Base-by-base conservation (phyloP, 352 stramenopile species). In the Phytophthora litchii region DNA sequence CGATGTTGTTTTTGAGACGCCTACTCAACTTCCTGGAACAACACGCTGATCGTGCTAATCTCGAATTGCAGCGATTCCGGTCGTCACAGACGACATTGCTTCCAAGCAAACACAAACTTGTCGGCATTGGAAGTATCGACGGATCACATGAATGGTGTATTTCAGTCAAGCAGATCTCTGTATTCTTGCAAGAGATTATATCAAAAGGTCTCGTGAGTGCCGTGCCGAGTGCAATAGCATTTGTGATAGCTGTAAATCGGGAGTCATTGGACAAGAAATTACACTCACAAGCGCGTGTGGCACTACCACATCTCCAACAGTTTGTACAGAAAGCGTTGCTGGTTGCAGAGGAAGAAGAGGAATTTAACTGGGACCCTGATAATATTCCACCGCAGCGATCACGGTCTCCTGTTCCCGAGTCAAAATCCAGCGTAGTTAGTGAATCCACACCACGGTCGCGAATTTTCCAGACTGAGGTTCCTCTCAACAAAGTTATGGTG, bases 241-340 rank as follows among this genome's bases (percentile, higher is more conserved):
- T 67, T 40, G 60, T 80, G 19, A 40, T 59, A 16, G 41, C 37
- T 3, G 35, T 47, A 20, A 79, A 68, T 44, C 34, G 17, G 0
- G 44, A 68, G 8, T 21, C 34, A 17, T 17, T 76, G 11, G 56
- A 62, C 14, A 70, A 62, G 35, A 76, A 68, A 14, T 32, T 36
- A 25, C 66, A 71, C 16, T 19, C 43, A 3, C 36, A 52, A 7
- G 16, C 14, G 3, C 48, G 21, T 6, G 50, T 78, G 2, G 41
- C 61, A 1, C 42, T 75, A n/a, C 19, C 51, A 11, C 65, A 79
- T 35, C 34, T 81, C 3, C 64, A 69, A 34, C 45, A 62, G 12
- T 69, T 58, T 8, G 62, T 72, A 1, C 58, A 76, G 20, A 72
- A 55, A 21, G 70, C 72, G 6, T 14, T 79, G 7, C 42, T 79